A percentile compares a stretch with the other conserved stretches of the same genome.
Evolutionary conservation across 2,329 filamentous ascomycete species (phyloP).

Genomic region (Fusarium acutatum): DNA sequence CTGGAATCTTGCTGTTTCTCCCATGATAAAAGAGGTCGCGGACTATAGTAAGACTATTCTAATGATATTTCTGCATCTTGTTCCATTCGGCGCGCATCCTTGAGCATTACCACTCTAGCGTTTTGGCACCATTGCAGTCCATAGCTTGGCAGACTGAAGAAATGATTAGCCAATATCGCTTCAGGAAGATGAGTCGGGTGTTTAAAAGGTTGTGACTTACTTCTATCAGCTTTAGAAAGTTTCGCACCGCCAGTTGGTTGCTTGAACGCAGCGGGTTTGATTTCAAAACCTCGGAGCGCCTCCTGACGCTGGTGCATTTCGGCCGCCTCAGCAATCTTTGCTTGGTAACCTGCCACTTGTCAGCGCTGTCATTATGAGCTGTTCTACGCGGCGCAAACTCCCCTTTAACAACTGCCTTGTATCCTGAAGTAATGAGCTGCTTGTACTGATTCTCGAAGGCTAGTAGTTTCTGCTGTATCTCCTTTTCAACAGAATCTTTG

Average conservation of each 20-base stretch:
- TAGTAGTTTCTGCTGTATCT: not conserved
- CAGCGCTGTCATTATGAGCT: fast-evolving
- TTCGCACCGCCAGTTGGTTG: fast-evolving
- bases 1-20: no score
- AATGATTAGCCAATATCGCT: fast-evolving
- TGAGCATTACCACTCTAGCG: no score
- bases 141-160: not conserved
- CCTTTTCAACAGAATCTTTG: not conserved
- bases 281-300: not conserved
- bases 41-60: no score
- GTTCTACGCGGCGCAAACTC: fast-evolving
- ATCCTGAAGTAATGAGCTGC: not conserved
- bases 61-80: no score
- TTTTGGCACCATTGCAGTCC: no score
- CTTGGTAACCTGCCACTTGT: not conserved
- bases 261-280: not conserved
- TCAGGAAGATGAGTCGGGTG: fast-evolving
- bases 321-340: not conserved
- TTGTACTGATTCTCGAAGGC: not conserved
- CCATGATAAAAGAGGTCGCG: no score
- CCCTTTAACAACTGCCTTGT: fast-evolving
- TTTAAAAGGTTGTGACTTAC: not conserved
- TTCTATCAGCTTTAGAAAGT: not conserved
- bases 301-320: not conserved
- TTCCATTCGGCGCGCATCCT: no score